phyloP scores from a whole-genome alignment of 441 rosid genomes.

The Breynia disticha region DNA sequence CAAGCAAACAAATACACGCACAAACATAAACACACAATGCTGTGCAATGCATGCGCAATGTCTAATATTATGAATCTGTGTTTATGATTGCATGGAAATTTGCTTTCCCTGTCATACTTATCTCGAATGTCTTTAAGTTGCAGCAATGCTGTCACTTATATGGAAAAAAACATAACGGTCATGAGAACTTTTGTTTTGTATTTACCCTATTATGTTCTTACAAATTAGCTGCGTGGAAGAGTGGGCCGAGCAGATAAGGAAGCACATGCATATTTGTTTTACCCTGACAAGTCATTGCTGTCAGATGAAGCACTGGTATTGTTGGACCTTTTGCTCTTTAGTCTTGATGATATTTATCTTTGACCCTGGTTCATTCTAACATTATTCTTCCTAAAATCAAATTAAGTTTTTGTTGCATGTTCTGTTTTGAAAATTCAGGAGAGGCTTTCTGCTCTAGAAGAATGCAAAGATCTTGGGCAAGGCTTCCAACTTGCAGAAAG shows the following conservation, averaged over 20 bases:
- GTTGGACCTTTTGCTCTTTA: slow-evolving; percentile 10
- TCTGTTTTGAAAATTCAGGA: slow-evolving; percentile 47
- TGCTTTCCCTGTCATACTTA: no score
- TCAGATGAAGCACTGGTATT: slow-evolving; percentile 76
- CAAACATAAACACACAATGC: not conserved
- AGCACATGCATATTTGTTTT: slow-evolving; percentile 92
- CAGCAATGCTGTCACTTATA: slow-evolving; percentile 1
- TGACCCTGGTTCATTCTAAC: slow-evolving; percentile 2
- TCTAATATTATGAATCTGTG: not conserved
- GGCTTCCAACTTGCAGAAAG: slow-evolving; percentile 98
- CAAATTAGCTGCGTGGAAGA: slow-evolving; percentile 88
- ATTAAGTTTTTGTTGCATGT: slow-evolving; percentile 4
- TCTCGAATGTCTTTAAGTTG: not conserved
- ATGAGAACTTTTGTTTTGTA: slow-evolving; percentile 5
- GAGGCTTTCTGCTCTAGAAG: slow-evolving; percentile 90
- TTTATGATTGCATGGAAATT: not conserved
- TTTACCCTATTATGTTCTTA: slow-evolving; percentile 13
- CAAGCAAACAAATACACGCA: not conserved
- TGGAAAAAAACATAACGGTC: slow-evolving; percentile 3
- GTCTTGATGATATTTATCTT: not conserved
- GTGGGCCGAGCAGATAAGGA: slow-evolving; percentile 98
- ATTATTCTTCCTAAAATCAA: not conserved
- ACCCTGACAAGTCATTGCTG: slow-evolving; percentile 69
- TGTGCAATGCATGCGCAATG: not conserved
- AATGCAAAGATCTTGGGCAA: slow-evolving; percentile 90